phyloP scores from a whole-genome alignment of 1,284 basidiomycete genomes.

The Fistulina hepatica region DNA sequence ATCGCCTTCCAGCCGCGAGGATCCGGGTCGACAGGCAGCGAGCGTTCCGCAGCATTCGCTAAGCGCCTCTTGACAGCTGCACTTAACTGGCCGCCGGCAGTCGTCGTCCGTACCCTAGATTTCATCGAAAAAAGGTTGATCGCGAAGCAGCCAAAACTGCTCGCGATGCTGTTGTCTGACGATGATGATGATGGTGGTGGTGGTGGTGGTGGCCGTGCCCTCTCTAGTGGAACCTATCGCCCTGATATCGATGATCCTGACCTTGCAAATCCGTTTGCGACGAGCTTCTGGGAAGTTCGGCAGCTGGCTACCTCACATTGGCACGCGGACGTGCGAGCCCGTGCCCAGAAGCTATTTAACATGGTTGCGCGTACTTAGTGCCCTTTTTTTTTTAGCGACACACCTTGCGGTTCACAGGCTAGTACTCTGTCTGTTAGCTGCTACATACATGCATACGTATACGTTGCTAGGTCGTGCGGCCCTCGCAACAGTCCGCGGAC shows the following conservation, averaged over 20 bases:
- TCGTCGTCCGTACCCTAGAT: slow-evolving; percentile 55
- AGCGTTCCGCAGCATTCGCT: slow-evolving; percentile 81
- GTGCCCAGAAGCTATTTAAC: slow-evolving; percentile 39
- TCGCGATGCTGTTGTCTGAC: slow-evolving; percentile 76
- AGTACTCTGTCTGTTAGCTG: not conserved
- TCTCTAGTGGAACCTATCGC: slow-evolving; percentile 68
- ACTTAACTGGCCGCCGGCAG: slow-evolving; percentile 67
- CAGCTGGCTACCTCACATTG: slow-evolving; percentile 47
- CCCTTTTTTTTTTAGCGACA: not conserved
- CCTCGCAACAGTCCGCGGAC: not conserved
- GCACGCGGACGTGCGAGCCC: slow-evolving; percentile 48
- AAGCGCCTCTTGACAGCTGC: slow-evolving; percentile 79
- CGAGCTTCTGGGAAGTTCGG: slow-evolving; percentile 61
- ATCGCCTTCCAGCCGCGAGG: slow-evolving; percentile 66
- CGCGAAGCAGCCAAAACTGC: slow-evolving; percentile 69
- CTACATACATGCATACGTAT: not conserved
- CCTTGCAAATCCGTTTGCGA: slow-evolving; percentile 61
- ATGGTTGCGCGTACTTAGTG: slow-evolving; percentile 9
- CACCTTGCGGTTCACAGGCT: no score
- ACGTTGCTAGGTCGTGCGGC: not conserved
- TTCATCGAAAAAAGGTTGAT: slow-evolving; percentile 69
- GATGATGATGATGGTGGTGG: no score
- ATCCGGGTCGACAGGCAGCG: slow-evolving; percentile 47
- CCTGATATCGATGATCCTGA: slow-evolving; percentile 82
- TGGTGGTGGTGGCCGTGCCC: no score